A percentile compares a stretch with the other conserved stretches of the same genome.
phyloP scores from a whole-genome alignment of 2,329 filamentous ascomycete genomes.

The Coleophoma eucalyptorum region DNA sequence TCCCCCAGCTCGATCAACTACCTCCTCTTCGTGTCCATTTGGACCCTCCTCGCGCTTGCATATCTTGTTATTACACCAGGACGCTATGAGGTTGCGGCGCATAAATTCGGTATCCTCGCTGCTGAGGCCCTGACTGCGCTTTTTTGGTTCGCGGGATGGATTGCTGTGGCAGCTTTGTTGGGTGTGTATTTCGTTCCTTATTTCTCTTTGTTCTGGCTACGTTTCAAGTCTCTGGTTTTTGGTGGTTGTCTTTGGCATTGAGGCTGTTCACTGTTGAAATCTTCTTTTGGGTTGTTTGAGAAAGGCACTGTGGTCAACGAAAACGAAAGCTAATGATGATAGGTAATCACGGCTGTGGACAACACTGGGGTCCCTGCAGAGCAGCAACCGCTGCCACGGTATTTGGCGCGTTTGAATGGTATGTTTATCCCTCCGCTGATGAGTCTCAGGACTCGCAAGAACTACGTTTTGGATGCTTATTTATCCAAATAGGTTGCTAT shows the following conservation, averaged over 20 bases:
- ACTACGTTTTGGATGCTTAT: neutral
- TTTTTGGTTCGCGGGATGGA: conserved; percentile 87
- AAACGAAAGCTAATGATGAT: too few species aligned
- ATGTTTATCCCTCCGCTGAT: conserved; percentile 10
- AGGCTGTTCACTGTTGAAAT: too few species aligned
- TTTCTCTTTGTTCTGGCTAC: too few species aligned
- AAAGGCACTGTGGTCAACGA: too few species aligned
- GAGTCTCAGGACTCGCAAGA: neutral
- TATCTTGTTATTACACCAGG: conserved; percentile 68
- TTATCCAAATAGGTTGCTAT: conserved; percentile 38
- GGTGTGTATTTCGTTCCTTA: conserved; percentile 24
- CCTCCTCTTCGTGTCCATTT: conserved; percentile 74
- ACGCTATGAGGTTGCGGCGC: conserved; percentile 56
- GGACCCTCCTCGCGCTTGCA: conserved; percentile 67
- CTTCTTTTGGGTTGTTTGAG: too few species aligned
- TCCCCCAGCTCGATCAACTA: conserved; percentile 64
- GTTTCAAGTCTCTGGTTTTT: neutral
- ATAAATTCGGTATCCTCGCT: conserved; percentile 61
- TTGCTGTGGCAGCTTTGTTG: conserved; percentile 68
- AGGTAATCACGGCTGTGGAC: conserved; percentile 45
- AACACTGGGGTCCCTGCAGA: conserved; percentile 26
- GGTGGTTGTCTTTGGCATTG: too few species aligned
- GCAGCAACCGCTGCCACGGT: conserved; percentile 34
- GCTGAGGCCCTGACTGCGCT: conserved; percentile 72
- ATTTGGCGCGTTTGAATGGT: conserved; percentile 45